phyloP scores from a whole-genome alignment of 371 early-diverging fungal genomes.

The Umbelopsis sp. region DNA sequence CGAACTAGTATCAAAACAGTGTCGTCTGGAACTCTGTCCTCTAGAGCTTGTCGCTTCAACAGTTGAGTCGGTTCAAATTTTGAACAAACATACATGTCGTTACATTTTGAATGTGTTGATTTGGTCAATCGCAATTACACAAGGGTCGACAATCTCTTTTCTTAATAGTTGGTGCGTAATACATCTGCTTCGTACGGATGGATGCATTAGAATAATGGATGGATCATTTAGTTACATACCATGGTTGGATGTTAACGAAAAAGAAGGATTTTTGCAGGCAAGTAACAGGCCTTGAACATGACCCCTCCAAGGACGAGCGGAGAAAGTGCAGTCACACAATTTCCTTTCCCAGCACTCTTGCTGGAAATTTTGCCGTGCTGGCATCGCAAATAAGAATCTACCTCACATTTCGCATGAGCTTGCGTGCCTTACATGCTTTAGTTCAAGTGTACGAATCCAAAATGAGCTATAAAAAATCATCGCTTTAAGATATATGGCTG shows the following conservation, averaged over 20 bases:
- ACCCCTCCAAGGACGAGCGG: neutral
- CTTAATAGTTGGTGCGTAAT: neutral
- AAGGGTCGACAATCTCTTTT: neutral
- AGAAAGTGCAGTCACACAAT: constrained; percentile 13
- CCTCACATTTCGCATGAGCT: too few species aligned
- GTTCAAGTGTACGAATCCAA: too few species aligned
- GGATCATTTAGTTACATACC: constrained; percentile 5
- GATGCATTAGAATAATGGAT: constrained; percentile 12
- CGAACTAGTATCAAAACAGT: neutral
- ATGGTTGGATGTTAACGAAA: constrained; percentile 18
- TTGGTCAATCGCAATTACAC: neutral
- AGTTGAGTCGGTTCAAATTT: too few species aligned
- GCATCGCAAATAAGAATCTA: too few species aligned
- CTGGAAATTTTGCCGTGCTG: too few species aligned
- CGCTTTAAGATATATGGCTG: too few species aligned
- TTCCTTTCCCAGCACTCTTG: neutral
- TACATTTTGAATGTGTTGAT: neutral
- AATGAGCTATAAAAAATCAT: too few species aligned
- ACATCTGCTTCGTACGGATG: neutral
- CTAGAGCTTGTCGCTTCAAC: too few species aligned
- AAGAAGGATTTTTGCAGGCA: constrained; percentile 3
- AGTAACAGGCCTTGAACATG: neutral
- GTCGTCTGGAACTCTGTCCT: too few species aligned
- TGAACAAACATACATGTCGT: neutral
- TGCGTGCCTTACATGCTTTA: too few species aligned